Evolutionary conservation across 2,329 filamentous ascomycete species (phyloP), one percentile per base, ranked within the genome.

Genomic region (Ophiobolus disseminans): DNA sequence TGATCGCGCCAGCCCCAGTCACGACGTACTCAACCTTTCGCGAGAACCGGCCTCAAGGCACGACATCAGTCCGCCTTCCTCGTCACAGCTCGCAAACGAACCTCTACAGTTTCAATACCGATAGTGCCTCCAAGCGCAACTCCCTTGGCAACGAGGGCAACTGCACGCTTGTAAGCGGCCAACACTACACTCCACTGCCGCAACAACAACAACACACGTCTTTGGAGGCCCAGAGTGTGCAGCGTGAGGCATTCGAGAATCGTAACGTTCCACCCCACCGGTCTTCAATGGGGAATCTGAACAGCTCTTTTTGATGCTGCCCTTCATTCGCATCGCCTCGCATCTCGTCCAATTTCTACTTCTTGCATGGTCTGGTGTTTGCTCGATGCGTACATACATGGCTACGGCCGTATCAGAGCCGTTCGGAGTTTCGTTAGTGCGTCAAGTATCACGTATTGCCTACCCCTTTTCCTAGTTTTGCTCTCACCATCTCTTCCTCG

Each of bases 31-130:
- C 68, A 1, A 58, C 60, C 32, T 60, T 65, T 38, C 58, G 62
- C 7, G 57, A 48, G 13, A 49, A 7, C 20, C 54, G 47, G 26
- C 28, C 25, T 41, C 48, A n/a, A 61, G 58, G 26, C 59, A 61
- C 45, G 49, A 62, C 31, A 45, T 46, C 37, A 16, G 62, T 13
- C 17, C 64, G 54, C 2, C 40, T 63, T n/a, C 36, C 40, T 50
- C 69, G 73, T 11, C 60, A 65, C 9, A 63, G 63, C 35, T 72
- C 70, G 11, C 62, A 69, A 0, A 53, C 68, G 0, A 71, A 72
- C 19, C 58, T 73, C 7, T 78, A 78, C 50, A 70, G 69, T 40
- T 78, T 76, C 53, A 68, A 62, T 34, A 66, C 66, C 25, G 67
- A 62, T 9, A 67, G 62, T 41, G 57, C 62, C 23, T 62, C 60